Evolutionary conservation across 2,329 filamentous ascomycete genomes (phyloP).

Genomic region (Fusarium napiforme): DNA sequence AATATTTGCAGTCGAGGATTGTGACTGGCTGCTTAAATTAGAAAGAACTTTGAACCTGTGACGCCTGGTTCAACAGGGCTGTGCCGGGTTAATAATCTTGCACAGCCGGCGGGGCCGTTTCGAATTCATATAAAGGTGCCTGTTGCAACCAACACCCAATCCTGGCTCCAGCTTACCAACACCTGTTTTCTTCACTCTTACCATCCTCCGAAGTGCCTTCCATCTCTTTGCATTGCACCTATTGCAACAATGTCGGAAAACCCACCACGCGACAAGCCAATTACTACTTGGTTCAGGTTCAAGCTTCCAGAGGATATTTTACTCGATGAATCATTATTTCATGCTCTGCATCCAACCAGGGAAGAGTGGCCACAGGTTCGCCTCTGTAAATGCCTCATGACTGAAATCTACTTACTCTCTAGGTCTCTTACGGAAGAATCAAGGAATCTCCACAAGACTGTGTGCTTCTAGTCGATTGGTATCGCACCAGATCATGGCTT

Average conservation of each 20-base stretch:
- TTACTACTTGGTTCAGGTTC: not conserved
- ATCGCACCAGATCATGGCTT: not conserved
- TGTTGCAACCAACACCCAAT: not conserved
- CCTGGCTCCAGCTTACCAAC: not conserved
- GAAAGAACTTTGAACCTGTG: too few relatives aligned
- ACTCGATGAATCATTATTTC: not conserved
- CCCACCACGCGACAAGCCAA: not conserved
- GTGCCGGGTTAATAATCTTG: not conserved
- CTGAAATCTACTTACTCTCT: too few relatives aligned
- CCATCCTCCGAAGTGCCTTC: too few relatives aligned
- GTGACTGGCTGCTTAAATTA: too few relatives aligned
- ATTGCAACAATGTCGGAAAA: not conserved
- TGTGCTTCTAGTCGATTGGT: not conserved
- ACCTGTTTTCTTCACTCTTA: not conserved
- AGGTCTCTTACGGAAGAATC: not conserved
- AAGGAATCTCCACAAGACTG: not conserved
- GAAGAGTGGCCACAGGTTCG: not conserved
- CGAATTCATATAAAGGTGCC: not conserved
- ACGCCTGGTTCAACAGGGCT: not conserved
- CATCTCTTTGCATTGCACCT: too few relatives aligned
- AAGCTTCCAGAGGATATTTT: not conserved
- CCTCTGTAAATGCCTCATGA: fast-evolving
- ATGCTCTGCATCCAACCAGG: fast-evolving
- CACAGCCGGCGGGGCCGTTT: not conserved
- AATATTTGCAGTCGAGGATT: too few relatives aligned